Evolutionary conservation across 2,329 filamentous ascomycete genomes (phyloP), one percentile per base, ranked within the genome.

Genomic region (Colletotrichum liriopes): DNA sequence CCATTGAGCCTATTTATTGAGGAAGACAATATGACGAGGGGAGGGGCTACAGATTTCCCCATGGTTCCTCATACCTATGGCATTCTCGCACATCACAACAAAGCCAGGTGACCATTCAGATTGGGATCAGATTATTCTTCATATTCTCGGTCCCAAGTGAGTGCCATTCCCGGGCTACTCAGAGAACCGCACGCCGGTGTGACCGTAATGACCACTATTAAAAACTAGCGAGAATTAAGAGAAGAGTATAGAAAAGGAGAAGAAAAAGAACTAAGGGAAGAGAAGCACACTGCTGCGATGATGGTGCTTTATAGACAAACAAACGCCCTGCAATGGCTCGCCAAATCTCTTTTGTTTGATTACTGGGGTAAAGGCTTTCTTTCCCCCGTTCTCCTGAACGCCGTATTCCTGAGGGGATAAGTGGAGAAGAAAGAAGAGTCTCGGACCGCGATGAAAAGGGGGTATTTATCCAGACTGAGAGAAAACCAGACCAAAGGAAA

Each of bases 401-500:
- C 68, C 68, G 12, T 9, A 43, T 52, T 18, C 26, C 18, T 32
- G 1, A 6, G 65, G 8, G 20, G n/a, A 18, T 16, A 65, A 49
- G 9, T 16, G 8, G 11, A 12, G n/a, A 37, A 37, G 11, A 14
- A 47, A 5, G 20, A 16, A 35, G 8, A 64, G 37, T 55, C 49
- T 55, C 47, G 70, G 52, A 70, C 47, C 54, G 60, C 65, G 12
- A 59, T 43, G 37, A 58, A 69, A 72, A 72, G 37, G 59, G 70
- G 71, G 71, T 73, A 73, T 73, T 66, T 72, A 71, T 73, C 71
- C 71, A 71, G 71, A 71, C 71, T 70, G 23, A 62, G 41, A 72
- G 37, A 70, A 35, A 65, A 43, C 20, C 26, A 26, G 52, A 51
- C 20, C 41, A 60, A 71, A 61, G 14, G 39, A 26, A 37, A 54